Base-by-base conservation (phyloP, 371 early-diverging fungal species). In the Haplosporangium sp. region DNA sequence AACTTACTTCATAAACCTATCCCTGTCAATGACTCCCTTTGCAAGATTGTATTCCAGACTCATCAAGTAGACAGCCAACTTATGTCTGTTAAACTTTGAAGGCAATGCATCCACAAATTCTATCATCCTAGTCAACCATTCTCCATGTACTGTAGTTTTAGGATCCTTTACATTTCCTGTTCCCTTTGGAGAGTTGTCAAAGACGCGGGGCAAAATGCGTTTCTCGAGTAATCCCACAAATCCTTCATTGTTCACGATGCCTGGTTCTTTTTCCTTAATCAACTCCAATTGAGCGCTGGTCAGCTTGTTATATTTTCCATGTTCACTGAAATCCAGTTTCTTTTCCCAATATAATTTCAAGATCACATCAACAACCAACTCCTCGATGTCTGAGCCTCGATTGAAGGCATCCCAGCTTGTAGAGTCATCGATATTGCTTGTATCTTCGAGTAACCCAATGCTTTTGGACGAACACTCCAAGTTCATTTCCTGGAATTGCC, bases 71-170 rank as follows among this genome's bases (percentile, higher is more conserved):
- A 81, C 76, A 0, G 76, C 69, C 10, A 72, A 11, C 55, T 59
- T 81, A 67, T 71, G 60, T 50, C 72, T 65, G 63, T 72, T 81
- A 57, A 65, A 81, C 69, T 75, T 75, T 61, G 72, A 61, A 1
- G 76, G 35, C n/a, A 81, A 45, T 10, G 15, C 0, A 19, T 72
- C 67, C 40, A 81, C 82, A 66, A 81, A 81, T 6, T 10, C 19
- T 11, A 69, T 0, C 82, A 81, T 81, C 53, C 69, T 57, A 3
- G 39, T 6, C 44, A 81, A 11, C 82, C 82, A 81, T 45, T 75
- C 76, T 39, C 62, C 53, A 47, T 68, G 63, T 1, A 56, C 55
- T 0, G 61, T 62, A 13, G 27, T 9, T 10, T 17, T 61, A 13
- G 44, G 40, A 13, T 61, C 57, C 68, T 37, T 38, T 20, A 20